Conservation (phyloP, 192 early-diverging fungal species). For the Dimargaris xerosporica region DNA sequence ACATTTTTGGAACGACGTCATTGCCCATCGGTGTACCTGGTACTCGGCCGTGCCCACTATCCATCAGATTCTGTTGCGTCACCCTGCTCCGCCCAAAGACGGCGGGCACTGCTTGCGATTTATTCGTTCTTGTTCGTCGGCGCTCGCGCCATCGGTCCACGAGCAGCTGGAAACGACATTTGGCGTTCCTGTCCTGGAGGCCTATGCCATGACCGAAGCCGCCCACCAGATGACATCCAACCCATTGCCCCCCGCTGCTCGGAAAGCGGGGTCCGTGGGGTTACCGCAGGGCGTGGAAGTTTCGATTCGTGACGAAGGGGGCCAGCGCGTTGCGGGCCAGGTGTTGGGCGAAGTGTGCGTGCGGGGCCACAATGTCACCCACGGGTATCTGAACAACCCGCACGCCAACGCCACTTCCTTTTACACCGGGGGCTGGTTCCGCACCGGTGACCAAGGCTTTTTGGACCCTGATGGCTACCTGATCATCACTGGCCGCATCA, state of each 20-base stretch:
- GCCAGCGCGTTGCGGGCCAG: constrained; percentile 18
- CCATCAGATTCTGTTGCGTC: constrained; percentile 63
- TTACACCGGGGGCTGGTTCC: constrained; percentile 39
- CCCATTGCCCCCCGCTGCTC: constrained; percentile 43
- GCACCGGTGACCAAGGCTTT: constrained; percentile 74
- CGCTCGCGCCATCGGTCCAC: constrained; percentile 51
- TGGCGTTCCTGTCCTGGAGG: constrained; percentile 60
- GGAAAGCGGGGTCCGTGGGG: constrained; percentile 71
- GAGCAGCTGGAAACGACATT: constrained; percentile 44
- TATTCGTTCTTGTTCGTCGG: constrained; percentile 66
- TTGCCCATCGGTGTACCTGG: constrained; percentile 41
- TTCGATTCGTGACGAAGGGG: constrained; percentile 40
- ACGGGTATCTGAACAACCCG: constrained; percentile 56
- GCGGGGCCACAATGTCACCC: constrained; percentile 65
- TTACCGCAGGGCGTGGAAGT: constrained; percentile 60
- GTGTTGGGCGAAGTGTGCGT: constrained; percentile 70
- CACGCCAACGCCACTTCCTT: constrained; percentile 46
- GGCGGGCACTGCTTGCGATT: constrained; percentile 36
- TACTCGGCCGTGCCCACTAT: constrained; percentile 73
- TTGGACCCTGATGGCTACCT: constrained; percentile 62
- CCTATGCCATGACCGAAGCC: constrained; percentile 82
- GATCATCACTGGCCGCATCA: constrained; percentile 69
- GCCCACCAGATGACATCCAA: constrained; percentile 78
- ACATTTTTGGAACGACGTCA: constrained; percentile 62
- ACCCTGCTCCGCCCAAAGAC: constrained; percentile 22